Percentiles rank a stretch among this genome's conserved stretches.
Evolutionary conservation across 1,284 basidiomycete genomes (phyloP).

Genomic region (Blastosporella zonata): DNA sequence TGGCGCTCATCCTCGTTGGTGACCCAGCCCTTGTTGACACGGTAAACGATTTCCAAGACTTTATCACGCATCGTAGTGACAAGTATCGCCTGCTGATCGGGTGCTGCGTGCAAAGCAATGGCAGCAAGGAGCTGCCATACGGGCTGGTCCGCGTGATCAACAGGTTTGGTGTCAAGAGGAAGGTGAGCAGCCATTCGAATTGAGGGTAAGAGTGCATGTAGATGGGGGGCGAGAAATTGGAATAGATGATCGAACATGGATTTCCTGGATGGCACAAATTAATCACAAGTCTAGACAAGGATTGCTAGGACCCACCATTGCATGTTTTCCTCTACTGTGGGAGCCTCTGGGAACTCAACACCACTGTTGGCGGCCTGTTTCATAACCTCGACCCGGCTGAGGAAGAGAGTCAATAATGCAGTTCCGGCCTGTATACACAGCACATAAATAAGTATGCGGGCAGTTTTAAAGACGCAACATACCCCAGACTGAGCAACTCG

Average conservation of each 20-base stretch:
- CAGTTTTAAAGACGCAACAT: slow-evolving; percentile 14
- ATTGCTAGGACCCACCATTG: slow-evolving; percentile 70
- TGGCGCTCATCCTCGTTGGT: slow-evolving; percentile 65
- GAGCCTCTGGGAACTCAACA: slow-evolving; percentile 50
- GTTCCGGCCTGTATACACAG: slow-evolving; percentile 71
- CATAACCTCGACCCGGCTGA: slow-evolving; percentile 90
- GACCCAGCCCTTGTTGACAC: slow-evolving; percentile 73
- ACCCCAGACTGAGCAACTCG: slow-evolving; percentile 76
- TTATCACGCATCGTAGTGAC: slow-evolving; percentile 90
- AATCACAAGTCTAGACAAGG: not conserved
- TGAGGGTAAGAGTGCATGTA: slow-evolving; percentile 87
- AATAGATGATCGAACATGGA: slow-evolving; percentile 85
- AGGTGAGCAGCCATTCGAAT: slow-evolving; percentile 61
- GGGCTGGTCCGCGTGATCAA: slow-evolving; percentile 83
- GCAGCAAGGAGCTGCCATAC: slow-evolving; percentile 92
- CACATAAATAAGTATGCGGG: not conserved
- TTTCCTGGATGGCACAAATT: slow-evolving; percentile 50
- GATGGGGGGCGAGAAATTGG: slow-evolving; percentile 70
- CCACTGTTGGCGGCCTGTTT: slow-evolving; percentile 65
- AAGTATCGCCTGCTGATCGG: slow-evolving; percentile 83
- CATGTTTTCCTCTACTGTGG: slow-evolving; percentile 72
- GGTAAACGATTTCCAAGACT: slow-evolving; percentile 83
- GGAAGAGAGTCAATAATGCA: slow-evolving; percentile 87
- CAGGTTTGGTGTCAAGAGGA: slow-evolving; percentile 31
- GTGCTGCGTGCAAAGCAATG: slow-evolving; percentile 81